Evolutionary conservation across 148 eudicot species (phyloP).

Genomic region (Chenopodium quinoa): DNA sequence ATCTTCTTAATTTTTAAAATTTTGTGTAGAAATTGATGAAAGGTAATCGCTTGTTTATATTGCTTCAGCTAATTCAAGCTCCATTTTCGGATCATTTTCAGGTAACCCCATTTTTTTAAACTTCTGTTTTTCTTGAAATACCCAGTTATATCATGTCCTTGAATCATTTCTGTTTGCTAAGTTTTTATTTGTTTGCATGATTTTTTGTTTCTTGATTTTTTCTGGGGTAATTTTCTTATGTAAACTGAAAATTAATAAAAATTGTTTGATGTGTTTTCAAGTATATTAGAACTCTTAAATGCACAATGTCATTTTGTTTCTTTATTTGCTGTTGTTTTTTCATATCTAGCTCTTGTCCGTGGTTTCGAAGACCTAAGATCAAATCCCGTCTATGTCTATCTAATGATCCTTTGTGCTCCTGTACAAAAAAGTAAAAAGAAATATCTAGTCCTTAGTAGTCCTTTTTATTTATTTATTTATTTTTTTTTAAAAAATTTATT

Average conservation of each 20-base stretch:
- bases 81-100: slow-evolving; percentile 38
- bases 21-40: slow-evolving; percentile 33
- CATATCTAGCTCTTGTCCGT: not conserved
- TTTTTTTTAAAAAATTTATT: not conserved
- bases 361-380: not conserved
- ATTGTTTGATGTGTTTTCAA: no score
- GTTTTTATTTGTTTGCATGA: no score
- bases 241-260: no score
- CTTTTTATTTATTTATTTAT: not conserved
- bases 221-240: not conserved
- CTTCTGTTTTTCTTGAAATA: not conserved
- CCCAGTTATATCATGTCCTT: not conserved
- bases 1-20: slow-evolving; percentile 5
- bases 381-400: not conserved
- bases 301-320: not conserved
- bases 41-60: slow-evolving; percentile 18
- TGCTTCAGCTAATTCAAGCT: slow-evolving; percentile 31
- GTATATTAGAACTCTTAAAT: slow-evolving; percentile 5
- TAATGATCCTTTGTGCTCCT: not conserved
- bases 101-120: slow-evolving; percentile 20
- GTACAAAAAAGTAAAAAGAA: no score
- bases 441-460: not conserved
- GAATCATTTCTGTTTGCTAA: not conserved
- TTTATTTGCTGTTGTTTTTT: not conserved
- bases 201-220: not conserved